Evolutionary conservation across 768 basidiomycete genomes (phyloP), one percentile per base, ranked within the genome.

Genomic region (Obba rivulosa): DNA sequence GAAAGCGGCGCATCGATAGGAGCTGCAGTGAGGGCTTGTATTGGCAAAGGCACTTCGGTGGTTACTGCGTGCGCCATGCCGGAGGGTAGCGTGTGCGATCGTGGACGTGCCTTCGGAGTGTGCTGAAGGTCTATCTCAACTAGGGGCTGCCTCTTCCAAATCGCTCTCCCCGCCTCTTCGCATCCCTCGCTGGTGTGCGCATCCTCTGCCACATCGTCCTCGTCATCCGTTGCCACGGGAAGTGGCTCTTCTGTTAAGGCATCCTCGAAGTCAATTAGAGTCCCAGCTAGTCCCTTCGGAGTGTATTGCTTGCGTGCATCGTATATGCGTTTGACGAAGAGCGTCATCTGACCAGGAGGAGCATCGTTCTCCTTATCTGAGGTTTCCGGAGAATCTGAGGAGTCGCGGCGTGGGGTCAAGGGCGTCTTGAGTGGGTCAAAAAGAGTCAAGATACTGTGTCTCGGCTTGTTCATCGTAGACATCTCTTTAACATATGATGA

Each of bases 321-420:
- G 34, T 62, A 64, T 3, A 57, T 49, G 8, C 65, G 57, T 47
- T 61, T 66, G 51, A 68, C 66, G 44, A 66, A 68, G 2, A 57
- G 48, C n/a, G 64, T 66, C 11, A 62, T 24, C 21, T 58, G 56
- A 17, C 61, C 59, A 3, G 56, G 51, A 10, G 57, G 52, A 21
- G 31, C 54, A 54, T 68, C 52, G 60, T 68, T 61, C 59, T 64
- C 65, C 56, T 62, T 66, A 63, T 68, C 66, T 9, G 65, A 64
- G 10, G 56, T 54, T 13, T 52, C 58, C 8, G 61, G 57, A 41
- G 63, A 64, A 24, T 63, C 60, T 2, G 64, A 61, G 28, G 56
- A 38, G 24, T 63, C 61, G 39, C 66, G 60, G 37, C 49, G 52
- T 3, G 66, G 63, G 5, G 64, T 64, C 2, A 52, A 24, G 10